Base-by-base conservation (phyloP, 345 rosid genomes). In the Citrus mangshanensis region DNA sequence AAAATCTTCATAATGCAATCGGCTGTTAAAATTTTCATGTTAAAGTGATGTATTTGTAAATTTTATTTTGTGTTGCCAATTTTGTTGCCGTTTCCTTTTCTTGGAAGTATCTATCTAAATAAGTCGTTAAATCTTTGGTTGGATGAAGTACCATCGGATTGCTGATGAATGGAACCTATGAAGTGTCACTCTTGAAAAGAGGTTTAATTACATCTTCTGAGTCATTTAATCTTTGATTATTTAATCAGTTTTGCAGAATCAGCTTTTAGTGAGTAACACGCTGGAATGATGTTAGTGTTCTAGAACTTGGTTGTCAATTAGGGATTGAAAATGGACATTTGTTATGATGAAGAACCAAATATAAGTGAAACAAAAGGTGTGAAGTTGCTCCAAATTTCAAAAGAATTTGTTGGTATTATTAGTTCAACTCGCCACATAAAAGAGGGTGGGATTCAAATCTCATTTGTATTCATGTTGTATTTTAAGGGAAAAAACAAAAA, bases 1-100 rank as follows among this genome's bases (percentile, higher is more conserved):
- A 12, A 59, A 32, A 64, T 78, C 87, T 82, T 83, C 87, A 77
- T 37, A 7, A 37, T 37, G 40, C 40, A 7, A 6, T 37, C 9
- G 40, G 4, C 22, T 55, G 38, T 28, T 71, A 30, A 71, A 25
- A 54, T 54, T 71, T 18, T 30, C 38, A 4, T 51, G 19, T 51
- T 9, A 49, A 51, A 70, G 24, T 25, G 6, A 51, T 42, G 28
- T n/a, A 22, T n/a, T 21, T 58, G n/a, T 35, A 13, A 18, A 28
- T 73, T 22, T 56, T 35, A 18, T 37, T 58, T 19, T 71, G 28
- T 19, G 9, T 72, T 56, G 46, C 32, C 16, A 37, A 21, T 72
- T 72, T 72, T 22, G 6, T 42, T 4, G 27, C 16, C 22, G 19
- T 9, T 42, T 69, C 73, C 70, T 49, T 67, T 16, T 32, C 68